Base-by-base conservation (phyloP, 768 basidiomycete species). In the Baorangia bicolor region DNA sequence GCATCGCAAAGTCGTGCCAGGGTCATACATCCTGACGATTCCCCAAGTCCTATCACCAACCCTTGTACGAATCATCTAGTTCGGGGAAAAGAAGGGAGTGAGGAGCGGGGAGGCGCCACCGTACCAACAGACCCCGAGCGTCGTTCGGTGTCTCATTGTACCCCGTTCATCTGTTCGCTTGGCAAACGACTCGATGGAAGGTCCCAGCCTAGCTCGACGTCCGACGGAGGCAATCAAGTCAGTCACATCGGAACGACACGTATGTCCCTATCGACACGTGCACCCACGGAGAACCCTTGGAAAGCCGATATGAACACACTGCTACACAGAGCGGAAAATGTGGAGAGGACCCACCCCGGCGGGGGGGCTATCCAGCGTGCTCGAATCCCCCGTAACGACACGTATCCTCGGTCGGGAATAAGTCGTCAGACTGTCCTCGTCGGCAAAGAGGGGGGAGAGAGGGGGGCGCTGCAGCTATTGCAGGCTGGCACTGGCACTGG, bases 181-280 rank as follows among this genome's bases (percentile, higher is more conserved):
- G 21, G 21, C n/a, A 46, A 21, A 34, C 21, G 45, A 34, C 7
- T 14, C 7, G 49, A 48, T 21, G 16, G 25, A 23, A 16, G 38
- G 21, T 31, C 21, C 12, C 31, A 18, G n/a, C n/a, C n/a, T n/a
- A 20, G 23, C 21, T 34, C 31, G 18, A 30, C 9, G 23, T 20
- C 31, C n/a, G 46, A 50, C 18, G 25, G n/a, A n/a, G n/a, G 12
- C 27, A 30, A 53, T 27, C 33, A 23, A 6, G 34, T 35, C n/a
- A 20, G 20, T 21, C 51, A n/a, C n/a, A 35, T 46, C 28, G 28
- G 49, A 7, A 21, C n/a, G 11, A 21, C n/a, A 47, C 28, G 16
- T 21, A 48, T 20, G 33, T 28, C 46, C 46, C 11, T 52, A 51
- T 20, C 38, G 30, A 51, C 53, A 40, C 53, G 23, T 54, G 48